A percentile compares a stretch with the other conserved stretches of the same genome.
Evolutionary conservation across 306 rosid genomes (phyloP).

Genomic region (Vicia sativa): DNA sequence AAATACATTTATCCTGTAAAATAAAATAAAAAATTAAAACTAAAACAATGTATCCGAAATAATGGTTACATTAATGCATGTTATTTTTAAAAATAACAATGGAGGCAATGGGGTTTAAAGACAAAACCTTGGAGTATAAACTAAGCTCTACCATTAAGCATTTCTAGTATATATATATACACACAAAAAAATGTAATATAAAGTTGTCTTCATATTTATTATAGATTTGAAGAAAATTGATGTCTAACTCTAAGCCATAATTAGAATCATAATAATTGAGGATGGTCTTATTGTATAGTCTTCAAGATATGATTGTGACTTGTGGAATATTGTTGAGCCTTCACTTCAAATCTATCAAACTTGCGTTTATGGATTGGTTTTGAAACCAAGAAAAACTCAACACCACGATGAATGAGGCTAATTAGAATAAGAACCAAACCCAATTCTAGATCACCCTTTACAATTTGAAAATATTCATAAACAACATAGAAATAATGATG

Average conservation of each 20-base stretch:
- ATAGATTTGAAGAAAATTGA: not conserved
- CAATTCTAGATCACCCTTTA: constrained; percentile 46
- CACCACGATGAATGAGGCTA: constrained; percentile 34
- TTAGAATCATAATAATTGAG: constrained; percentile 15
- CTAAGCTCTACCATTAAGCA: not conserved
- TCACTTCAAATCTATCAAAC: constrained; percentile 31
- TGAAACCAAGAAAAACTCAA: constrained; percentile 36
- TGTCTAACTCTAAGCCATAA: constrained; percentile 6
- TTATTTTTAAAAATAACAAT: not conserved
- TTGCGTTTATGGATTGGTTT: constrained; percentile 34
- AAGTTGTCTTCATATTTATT: not conserved
- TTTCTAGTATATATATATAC: not conserved
- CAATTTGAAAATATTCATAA: constrained; percentile 30
- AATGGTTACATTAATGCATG: not conserved
- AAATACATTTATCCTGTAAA: not conserved
- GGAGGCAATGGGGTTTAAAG: not conserved
- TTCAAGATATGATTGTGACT: constrained; percentile 34
- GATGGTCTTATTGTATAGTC: not conserved
- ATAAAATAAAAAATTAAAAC: not conserved
- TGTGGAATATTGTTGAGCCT: constrained; percentile 33
- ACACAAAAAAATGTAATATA: not conserved
- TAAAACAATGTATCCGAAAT: not conserved
- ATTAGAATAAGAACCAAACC: constrained; percentile 35
- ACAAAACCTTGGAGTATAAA: not conserved
- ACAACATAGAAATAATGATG: constrained; percentile 5